Percentiles rank a stretch among this genome's conserved stretches.
Conservation (phyloP, 495 filamentous ascomycete genomes). For the Podospora pseudopauciseta region DNA sequence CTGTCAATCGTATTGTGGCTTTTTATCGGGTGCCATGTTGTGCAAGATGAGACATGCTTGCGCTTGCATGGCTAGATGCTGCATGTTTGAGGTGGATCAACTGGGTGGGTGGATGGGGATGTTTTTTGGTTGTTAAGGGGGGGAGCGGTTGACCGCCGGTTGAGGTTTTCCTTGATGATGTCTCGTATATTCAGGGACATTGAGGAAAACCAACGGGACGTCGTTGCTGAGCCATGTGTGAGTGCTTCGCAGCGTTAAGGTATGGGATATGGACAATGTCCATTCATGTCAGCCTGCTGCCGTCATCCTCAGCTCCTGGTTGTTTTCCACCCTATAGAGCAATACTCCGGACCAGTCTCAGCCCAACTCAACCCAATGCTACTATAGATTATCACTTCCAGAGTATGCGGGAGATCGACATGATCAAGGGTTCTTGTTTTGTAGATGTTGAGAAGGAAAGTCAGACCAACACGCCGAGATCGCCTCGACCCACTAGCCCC, state of each 20-base stretch:
- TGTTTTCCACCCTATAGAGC: background rate
- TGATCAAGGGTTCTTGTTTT: too few species aligned
- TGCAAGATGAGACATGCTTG: background rate
- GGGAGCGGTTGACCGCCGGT: background rate
- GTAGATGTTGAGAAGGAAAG: too few species aligned
- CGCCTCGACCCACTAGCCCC: too few species aligned
- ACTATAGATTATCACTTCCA: background rate
- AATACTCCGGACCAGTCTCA: background rate
- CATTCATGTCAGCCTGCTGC: background rate
- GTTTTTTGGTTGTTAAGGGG: background rate
- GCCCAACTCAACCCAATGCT: background rate
- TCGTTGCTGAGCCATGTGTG: background rate
- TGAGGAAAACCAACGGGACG: background rate
- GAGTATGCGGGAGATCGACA: background rate
- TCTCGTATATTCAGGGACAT: background rate
- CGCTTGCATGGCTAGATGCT: background rate
- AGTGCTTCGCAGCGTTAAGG: background rate
- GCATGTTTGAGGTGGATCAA: background rate
- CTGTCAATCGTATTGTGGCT: background rate
- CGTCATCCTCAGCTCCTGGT: background rate
- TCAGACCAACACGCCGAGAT: too few species aligned
- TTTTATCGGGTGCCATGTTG: background rate
- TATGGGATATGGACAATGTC: background rate
- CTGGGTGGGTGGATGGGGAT: background rate
- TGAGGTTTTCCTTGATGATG: background rate